A percentile compares a stretch with the other conserved stretches of the same genome.
phyloP scores from a whole-genome alignment of 2,329 filamentous ascomycete species.

The Trichoderma lentiforme region DNA sequence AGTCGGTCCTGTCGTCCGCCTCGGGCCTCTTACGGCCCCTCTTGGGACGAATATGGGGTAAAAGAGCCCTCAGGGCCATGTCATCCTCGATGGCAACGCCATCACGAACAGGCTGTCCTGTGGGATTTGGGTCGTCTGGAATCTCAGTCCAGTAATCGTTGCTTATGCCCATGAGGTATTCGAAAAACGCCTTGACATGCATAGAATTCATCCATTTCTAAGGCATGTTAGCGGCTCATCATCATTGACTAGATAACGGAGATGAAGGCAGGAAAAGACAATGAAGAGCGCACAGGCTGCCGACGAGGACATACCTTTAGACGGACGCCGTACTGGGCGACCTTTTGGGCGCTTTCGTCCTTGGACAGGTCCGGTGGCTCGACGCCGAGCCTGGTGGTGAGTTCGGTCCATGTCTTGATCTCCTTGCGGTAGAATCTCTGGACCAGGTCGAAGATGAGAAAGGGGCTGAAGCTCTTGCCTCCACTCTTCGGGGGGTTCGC shows the following conservation, averaged over 20 bases:
- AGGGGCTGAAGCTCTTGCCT: conserved; percentile 80
- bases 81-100: conserved; percentile 85
- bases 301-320: conserved; percentile 63
- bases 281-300: background rate
- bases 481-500: conserved; percentile 79
- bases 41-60: conserved; percentile 70
- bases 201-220: conserved; percentile 96
- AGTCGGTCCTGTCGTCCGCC: conserved; percentile 50
- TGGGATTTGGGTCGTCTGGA: conserved; percentile 60
- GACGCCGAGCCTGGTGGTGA: conserved; percentile 83
- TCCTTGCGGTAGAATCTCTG: conserved; percentile 74
- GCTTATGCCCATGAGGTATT: conserved; percentile 74
- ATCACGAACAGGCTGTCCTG: conserved; percentile 66
- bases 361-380: conserved; percentile 78
- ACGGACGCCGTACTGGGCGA: conserved; percentile 90
- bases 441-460: conserved; percentile 73
- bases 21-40: conserved; percentile 62
- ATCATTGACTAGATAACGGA: background rate
- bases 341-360: conserved; percentile 86
- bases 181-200: conserved; percentile 93
- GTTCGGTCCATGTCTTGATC: conserved; percentile 88
- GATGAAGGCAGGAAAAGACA: background rate
- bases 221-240: background rate
- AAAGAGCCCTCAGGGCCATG: conserved; percentile 76
- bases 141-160: conserved; percentile 79